Evolutionary conservation across 192 early-diverging fungal genomes (phyloP).

Genomic region (Phlyctochytrium bullatum): DNA sequence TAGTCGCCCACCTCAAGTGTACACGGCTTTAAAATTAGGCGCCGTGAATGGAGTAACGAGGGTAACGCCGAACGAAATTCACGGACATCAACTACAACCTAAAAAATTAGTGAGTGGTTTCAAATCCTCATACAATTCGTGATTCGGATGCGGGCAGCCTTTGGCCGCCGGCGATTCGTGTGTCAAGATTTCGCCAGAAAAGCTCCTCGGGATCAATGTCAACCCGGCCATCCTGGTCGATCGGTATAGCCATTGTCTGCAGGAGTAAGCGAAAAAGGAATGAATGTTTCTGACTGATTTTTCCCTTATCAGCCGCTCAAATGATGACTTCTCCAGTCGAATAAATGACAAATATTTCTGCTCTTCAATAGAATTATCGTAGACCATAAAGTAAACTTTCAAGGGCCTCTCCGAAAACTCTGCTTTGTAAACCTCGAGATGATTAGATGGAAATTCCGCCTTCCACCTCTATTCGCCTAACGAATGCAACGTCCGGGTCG

Average conservation of each 20-base stretch:
- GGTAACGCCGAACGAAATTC: constrained; percentile 94
- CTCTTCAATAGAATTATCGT: constrained; percentile 94
- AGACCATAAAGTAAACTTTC: constrained; percentile 89
- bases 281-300: constrained; percentile 81
- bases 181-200: constrained; percentile 55
- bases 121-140: not conserved
- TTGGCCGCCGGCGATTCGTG: constrained; percentile 66
- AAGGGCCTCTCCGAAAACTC: constrained; percentile 48
- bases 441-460: not conserved
- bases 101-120: too few relatives aligned
- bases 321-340: constrained; percentile 87
- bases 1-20: constrained; percentile 95
- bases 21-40: constrained; percentile 72
- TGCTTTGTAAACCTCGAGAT: constrained; percentile 56
- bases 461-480: constrained; percentile 77
- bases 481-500: constrained; percentile 83
- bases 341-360: constrained; percentile 83
- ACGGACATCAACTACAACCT: constrained; percentile 87
- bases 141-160: constrained; percentile 10
- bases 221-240: constrained; percentile 58
- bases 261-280: not conserved
- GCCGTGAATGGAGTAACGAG: constrained; percentile 72
- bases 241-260: constrained; percentile 76
- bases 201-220: constrained; percentile 41
- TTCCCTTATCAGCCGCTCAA: constrained; percentile 86